Conservation (phyloP, 208 protist genomes). For the Acanthamoeba triangularis region DNA sequence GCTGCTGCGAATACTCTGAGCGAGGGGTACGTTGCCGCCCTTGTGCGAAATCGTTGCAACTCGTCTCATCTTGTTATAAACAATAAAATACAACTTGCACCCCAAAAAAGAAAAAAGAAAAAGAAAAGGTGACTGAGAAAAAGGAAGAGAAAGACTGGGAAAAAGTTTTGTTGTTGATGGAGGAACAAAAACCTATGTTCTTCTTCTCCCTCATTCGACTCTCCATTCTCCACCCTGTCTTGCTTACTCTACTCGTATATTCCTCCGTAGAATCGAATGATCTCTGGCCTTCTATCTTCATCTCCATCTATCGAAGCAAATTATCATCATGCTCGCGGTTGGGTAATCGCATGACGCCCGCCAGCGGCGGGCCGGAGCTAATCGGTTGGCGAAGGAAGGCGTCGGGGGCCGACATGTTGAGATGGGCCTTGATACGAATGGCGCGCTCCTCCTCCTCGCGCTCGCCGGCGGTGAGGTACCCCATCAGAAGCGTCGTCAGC, state of each 20-base stretch:
- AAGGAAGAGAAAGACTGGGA: too few relatives aligned
- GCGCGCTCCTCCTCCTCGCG: slow-evolving; percentile 47
- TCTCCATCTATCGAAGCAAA: not conserved
- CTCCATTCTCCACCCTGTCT: too few relatives aligned
- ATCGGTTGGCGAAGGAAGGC: not conserved
- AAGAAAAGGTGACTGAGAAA: too few relatives aligned
- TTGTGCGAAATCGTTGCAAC: not conserved
- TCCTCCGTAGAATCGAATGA: too few relatives aligned
- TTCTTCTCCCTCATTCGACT: too few relatives aligned
- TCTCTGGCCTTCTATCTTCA: too few relatives aligned
- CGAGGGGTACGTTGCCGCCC: too few relatives aligned
- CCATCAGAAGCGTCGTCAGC: slow-evolving; percentile 8
- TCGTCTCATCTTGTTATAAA: not conserved
- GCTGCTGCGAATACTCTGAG: not conserved
- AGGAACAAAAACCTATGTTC: too few relatives aligned
- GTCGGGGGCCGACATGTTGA: not conserved
- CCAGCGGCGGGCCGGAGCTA: not conserved
- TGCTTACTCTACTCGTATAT: too few relatives aligned
- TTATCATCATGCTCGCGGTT: not conserved
- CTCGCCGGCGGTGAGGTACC: slow-evolving; percentile 15
- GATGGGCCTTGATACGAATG: not conserved
- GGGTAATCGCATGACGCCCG: not conserved
- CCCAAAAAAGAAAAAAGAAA: too few relatives aligned
- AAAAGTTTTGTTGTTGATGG: too few relatives aligned
- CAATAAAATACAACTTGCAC: too few relatives aligned